These are phyloP conservation scores for Hibiscus tridactylites DNA, from an alignment of 345 rosid species.

Conservation along the genomic window DNA sequence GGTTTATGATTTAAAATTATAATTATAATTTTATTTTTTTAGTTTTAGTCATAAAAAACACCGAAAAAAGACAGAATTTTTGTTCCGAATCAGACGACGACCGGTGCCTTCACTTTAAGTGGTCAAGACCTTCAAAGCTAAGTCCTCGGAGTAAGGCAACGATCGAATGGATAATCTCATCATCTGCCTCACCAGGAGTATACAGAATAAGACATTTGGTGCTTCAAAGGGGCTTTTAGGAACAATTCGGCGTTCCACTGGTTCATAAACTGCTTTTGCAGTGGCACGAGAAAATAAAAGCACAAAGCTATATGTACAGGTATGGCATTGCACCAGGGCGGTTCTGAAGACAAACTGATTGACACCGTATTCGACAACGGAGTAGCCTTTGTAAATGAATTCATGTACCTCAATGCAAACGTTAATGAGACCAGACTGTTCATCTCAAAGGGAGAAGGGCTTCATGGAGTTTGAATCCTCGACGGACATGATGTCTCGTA, in stretches of 20 bases:
- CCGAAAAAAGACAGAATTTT: no score
- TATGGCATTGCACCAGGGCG: conserved; percentile 31
- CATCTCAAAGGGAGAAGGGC: conserved; percentile 35
- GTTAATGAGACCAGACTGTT: conserved; percentile 83
- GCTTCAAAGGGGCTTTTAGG: conserved; percentile 55
- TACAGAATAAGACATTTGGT: conserved; percentile 77
- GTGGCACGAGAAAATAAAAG: conserved; percentile 25
- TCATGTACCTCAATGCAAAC: conserved; percentile 91
- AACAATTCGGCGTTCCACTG: conserved; percentile 49
- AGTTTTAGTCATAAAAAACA: no score
- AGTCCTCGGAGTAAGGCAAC: conserved; percentile 66
- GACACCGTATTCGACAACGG: conserved; percentile 76
- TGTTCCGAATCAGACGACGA: conserved; percentile 45
- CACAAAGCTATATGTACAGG: neutral
- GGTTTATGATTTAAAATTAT: no score
- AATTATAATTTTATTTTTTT: no score
- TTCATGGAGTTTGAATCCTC: neutral
- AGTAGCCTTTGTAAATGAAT: conserved; percentile 92
- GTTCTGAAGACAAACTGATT: conserved; percentile 85
- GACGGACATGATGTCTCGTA: neutral
- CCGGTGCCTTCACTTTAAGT: conserved; percentile 73
- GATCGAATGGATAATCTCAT: conserved; percentile 79
- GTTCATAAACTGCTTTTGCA: conserved; percentile 67
- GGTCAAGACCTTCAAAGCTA: conserved; percentile 71
- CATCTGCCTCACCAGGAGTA: conserved; percentile 59